These are phyloP conservation scores for Wickerhamiella qilinensis DNA, from an alignment of 805 yeast genomes.

Conservation along the genomic window DNA sequence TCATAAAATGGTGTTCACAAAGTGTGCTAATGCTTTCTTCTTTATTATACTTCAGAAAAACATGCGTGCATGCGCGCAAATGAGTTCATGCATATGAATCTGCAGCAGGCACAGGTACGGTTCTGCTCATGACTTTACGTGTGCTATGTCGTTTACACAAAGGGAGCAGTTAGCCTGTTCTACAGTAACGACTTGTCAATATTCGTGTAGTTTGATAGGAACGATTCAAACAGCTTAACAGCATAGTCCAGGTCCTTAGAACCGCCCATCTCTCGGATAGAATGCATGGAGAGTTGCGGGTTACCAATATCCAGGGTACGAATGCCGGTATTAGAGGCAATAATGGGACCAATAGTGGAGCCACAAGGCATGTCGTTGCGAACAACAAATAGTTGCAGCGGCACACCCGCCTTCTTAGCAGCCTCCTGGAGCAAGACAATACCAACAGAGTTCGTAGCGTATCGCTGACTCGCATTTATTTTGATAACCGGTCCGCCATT, in stretches of 20 bases:
- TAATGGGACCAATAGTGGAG: slow-evolving; percentile 88
- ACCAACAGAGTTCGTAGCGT: slow-evolving; percentile 87
- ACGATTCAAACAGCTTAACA: slow-evolving; percentile 44
- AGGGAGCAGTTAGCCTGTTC: too few species aligned
- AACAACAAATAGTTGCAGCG: slow-evolving; percentile 83
- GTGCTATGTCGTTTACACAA: too few species aligned
- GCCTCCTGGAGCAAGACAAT: slow-evolving; percentile 57
- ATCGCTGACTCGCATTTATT: slow-evolving; percentile 87
- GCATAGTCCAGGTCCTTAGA: slow-evolving; percentile 52
- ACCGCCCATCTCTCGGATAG: slow-evolving; percentile 85
- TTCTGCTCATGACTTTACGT: too few species aligned
- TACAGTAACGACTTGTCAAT: slow-evolving; percentile 2
- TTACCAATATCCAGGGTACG: slow-evolving; percentile 82
- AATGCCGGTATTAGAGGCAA: slow-evolving; percentile 74
- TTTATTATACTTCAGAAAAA: too few species aligned
- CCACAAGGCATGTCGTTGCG: slow-evolving; percentile 92
- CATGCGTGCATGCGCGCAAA: too few species aligned
- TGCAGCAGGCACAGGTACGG: too few species aligned
- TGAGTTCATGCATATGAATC: too few species aligned
- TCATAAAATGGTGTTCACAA: too few species aligned
- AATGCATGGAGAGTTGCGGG: slow-evolving; percentile 87
- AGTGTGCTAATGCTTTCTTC: too few species aligned
- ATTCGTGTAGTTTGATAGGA: slow-evolving; percentile 24
- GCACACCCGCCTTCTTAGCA: slow-evolving; percentile 55
- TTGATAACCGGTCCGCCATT: slow-evolving; percentile 89